phyloP scores from a whole-genome alignment of 1,139 yeast species.

The Debaryomyces sp. region DNA sequence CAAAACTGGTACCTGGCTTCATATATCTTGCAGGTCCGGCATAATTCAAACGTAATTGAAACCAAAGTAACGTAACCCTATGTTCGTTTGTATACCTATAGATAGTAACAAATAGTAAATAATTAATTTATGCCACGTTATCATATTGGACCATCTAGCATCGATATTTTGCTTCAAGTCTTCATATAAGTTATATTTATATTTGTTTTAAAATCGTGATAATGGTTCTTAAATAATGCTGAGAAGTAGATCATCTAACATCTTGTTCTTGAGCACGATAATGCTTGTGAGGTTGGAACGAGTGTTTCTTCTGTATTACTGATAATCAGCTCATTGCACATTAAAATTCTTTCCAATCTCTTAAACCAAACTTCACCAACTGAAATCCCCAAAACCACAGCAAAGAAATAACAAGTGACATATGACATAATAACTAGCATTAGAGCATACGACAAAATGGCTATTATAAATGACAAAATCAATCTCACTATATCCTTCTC shows the following conservation, averaged over 20 bases:
- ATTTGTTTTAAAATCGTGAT: no score
- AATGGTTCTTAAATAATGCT: neutral
- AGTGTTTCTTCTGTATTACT: neutral
- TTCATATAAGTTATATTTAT: no score
- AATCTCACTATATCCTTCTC: conserved; percentile 1
- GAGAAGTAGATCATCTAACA: neutral
- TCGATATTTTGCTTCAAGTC: no score
- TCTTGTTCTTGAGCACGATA: neutral
- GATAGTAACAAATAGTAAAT: no score
- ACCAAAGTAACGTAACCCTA: no score
- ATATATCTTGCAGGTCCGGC: no score
- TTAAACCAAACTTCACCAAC: conserved; percentile 3
- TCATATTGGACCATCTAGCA: no score
- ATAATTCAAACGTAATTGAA: no score
- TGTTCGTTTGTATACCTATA: no score
- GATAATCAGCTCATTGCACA: neutral
- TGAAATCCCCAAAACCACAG: neutral
- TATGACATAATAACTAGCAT: conserved; percentile 2
- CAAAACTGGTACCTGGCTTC: no score
- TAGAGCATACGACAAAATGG: neutral
- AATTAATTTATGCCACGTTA: no score
- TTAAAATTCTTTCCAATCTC: neutral
- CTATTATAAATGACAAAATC: conserved; percentile 1
- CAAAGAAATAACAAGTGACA: conserved; percentile 1
- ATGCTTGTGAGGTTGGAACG: neutral